Evolutionary conservation across 225 moss, liverwort and hornwort genomes (phyloP).

Genomic region (Climacium dendroides): DNA sequence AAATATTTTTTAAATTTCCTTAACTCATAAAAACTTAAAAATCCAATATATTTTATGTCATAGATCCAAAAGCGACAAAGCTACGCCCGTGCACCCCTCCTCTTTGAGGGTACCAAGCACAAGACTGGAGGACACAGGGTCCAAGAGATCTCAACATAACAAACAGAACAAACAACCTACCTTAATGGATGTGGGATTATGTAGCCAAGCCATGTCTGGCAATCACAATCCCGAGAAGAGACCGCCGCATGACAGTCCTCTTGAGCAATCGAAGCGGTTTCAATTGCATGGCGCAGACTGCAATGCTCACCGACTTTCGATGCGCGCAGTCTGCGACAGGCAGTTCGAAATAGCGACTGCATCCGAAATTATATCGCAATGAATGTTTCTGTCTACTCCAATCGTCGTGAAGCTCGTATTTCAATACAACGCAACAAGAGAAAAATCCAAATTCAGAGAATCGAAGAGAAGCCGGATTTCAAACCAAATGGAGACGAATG

Average conservation of each 20-base stretch:
- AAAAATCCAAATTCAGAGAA: neutral
- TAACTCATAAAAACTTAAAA: no score
- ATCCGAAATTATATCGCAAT: neutral
- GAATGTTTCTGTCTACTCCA: neutral
- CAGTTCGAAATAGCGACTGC: neutral
- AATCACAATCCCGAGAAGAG: neutral
- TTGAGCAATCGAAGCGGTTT: neutral
- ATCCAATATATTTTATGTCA: no score
- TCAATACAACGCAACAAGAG: neutral
- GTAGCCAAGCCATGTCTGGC: neutral
- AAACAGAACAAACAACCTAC: no score
- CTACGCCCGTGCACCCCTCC: no score
- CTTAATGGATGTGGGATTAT: neutral
- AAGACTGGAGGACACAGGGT: no score
- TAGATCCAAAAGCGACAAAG: no score
- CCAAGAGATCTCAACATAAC: no score
- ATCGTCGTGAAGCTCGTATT: neutral
- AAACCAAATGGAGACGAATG: neutral
- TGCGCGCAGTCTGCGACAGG: neutral
- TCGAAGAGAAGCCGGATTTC: neutral
- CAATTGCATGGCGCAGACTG: neutral
- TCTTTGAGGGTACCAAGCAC: no score
- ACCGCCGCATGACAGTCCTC: neutral
- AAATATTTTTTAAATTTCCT: no score
- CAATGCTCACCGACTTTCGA: neutral